Evolutionary conservation across 257 asterid species (phyloP).

Genomic region (Jaltomata sinuosa): DNA sequence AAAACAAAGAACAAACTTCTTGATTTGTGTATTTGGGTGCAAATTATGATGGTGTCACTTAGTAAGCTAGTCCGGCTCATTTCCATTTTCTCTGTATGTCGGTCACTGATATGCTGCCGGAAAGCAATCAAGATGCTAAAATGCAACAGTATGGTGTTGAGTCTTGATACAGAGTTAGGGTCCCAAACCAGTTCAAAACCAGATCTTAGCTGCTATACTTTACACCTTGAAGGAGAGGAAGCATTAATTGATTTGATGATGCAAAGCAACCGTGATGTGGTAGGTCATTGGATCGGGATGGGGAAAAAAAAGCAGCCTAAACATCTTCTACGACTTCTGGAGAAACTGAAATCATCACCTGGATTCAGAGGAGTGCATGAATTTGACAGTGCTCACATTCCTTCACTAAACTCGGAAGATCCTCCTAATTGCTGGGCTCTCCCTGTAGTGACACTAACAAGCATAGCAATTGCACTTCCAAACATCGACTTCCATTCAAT

Average conservation of each 20-base stretch:
- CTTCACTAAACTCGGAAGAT: conserved; percentile 41
- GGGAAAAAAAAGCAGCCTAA: conserved; percentile 56
- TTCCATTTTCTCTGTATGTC: conserved; percentile 30
- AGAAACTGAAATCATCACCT: conserved; percentile 26
- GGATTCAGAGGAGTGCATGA: conserved; percentile 49
- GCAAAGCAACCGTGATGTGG: conserved; percentile 36
- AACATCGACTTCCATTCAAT: conserved; percentile 9
- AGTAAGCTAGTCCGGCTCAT: conserved; percentile 51
- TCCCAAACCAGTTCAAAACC: conserved; percentile 16
- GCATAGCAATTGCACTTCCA: conserved; percentile 63
- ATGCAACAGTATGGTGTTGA: conserved; percentile 2
- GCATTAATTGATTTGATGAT: conserved; percentile 49
- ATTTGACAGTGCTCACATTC: conserved; percentile 48
- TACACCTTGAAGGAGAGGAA: conserved; percentile 82
- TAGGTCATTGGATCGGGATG: conserved; percentile 47
- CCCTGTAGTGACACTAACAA: conserved; percentile 68
- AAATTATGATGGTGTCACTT: conserved; percentile 39
- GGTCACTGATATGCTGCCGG: conserved; percentile 18
- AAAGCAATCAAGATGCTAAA: conserved; percentile 21
- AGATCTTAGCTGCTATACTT: conserved; percentile 45
- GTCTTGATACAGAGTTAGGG: conserved; percentile 22
- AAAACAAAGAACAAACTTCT: conserved; percentile 22
- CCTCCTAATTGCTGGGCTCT: conserved; percentile 89
- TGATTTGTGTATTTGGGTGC: conserved; percentile 37
- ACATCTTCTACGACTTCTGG: conserved; percentile 34